phyloP scores from a whole-genome alignment of 2,329 filamentous ascomycete genomes.

The Colletotrichum sp. region DNA sequence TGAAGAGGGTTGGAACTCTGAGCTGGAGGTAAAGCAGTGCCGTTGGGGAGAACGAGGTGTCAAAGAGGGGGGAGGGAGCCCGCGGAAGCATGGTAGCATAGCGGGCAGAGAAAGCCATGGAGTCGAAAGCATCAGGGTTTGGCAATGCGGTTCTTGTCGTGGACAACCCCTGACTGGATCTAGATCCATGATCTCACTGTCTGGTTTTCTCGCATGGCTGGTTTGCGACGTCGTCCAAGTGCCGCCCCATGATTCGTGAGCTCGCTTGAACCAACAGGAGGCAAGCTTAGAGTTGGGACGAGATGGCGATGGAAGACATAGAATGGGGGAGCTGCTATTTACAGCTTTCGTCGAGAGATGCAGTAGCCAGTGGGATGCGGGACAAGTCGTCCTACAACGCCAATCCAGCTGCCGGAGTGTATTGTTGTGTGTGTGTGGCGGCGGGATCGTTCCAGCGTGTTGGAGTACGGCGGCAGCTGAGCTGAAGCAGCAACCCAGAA shows the following conservation, averaged over 20 bases:
- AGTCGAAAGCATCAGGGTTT: not conserved
- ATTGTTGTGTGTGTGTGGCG: not conserved
- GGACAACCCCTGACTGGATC: not conserved
- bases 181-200: constrained; percentile 8
- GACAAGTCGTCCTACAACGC: not conserved
- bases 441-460: not conserved
- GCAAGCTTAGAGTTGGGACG: not conserved
- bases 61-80: not conserved
- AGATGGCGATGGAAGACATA: not conserved
- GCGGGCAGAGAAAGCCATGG: not conserved
- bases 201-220: not conserved
- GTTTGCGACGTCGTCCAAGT: constrained; percentile 11
- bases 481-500: not conserved
- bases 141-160: not conserved
- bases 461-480: not conserved
- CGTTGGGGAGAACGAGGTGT: not conserved
- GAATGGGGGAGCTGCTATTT: not conserved
- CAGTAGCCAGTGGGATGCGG: not conserved
- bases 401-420: not conserved
- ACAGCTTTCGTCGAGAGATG: not conserved
- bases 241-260: constrained; percentile 9
- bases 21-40: not conserved
- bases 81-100: not conserved
- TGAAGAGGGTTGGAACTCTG: not conserved
- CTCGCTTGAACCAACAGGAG: not conserved